A percentile compares a stretch with the other conserved stretches of the same genome.
Evolutionary conservation across 2,329 filamentous ascomycete genomes (phyloP).

Genomic region (Stachybotrys chartarum): DNA sequence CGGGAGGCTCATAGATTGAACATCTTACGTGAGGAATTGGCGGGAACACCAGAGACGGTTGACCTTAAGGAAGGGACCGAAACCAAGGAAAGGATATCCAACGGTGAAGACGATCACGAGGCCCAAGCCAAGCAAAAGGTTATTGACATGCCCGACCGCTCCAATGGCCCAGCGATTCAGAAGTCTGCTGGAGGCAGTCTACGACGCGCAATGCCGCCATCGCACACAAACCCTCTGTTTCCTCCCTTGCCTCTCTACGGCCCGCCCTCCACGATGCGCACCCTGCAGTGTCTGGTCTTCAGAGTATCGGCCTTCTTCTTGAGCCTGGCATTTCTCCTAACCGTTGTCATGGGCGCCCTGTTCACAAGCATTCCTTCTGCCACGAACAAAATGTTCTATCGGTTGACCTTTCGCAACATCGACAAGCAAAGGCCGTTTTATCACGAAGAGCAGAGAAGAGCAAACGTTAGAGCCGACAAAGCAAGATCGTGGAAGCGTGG

Average conservation of each 20-base stretch:
- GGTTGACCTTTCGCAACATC: slow-evolving; percentile 52
- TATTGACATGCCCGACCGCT: slow-evolving; percentile 14
- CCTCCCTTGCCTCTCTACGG: slow-evolving; percentile 79
- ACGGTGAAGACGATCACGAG: slow-evolving; percentile 25
- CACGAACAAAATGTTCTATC: slow-evolving; percentile 40
- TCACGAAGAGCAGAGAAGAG: slow-evolving; percentile 61
- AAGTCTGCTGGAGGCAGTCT: slow-evolving; percentile 40
- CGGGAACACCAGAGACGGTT: slow-evolving; percentile 17
- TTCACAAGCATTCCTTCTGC: slow-evolving; percentile 57
- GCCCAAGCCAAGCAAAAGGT: slow-evolving; percentile 12
- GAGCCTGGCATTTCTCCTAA: slow-evolving; percentile 67
- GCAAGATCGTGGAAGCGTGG: slow-evolving; percentile 55
- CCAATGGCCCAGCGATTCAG: slow-evolving; percentile 28
- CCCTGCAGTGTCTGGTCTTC: slow-evolving; percentile 60
- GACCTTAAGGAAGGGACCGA: slow-evolving; percentile 17
- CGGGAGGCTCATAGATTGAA: slow-evolving; percentile 67
- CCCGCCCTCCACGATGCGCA: slow-evolving; percentile 58
- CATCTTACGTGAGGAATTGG: slow-evolving; percentile 44
- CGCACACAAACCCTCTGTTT: slow-evolving; percentile 73
- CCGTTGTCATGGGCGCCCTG: slow-evolving; percentile 68
- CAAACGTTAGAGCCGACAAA: slow-evolving; percentile 46
- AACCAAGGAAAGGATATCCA: slow-evolving; percentile 16
- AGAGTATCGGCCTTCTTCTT: slow-evolving; percentile 64
- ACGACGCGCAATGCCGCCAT: slow-evolving; percentile 48
- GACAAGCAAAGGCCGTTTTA: slow-evolving; percentile 59